Percentiles rank a stretch among this genome's conserved stretches.
Evolutionary conservation across 2,329 filamentous ascomycete species (phyloP).

Genomic region (Chalaropsis ovoidea): DNA sequence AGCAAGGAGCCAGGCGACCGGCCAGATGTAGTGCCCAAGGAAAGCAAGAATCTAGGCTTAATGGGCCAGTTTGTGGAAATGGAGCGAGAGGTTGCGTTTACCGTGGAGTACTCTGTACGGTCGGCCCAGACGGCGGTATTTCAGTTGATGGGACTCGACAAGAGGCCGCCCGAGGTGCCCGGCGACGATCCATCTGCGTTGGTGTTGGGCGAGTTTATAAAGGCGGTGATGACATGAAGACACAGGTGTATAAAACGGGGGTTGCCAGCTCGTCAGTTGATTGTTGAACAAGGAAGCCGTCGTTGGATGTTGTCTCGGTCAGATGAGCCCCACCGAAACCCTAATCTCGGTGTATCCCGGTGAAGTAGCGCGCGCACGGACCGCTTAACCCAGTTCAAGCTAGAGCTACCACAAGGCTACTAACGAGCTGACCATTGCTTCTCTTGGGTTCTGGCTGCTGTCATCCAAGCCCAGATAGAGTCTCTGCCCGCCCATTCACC

Average conservation of each 20-base stretch:
- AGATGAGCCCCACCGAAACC: background rate
- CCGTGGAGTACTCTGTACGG: conserved; percentile 32
- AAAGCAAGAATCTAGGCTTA: conserved; percentile 34
- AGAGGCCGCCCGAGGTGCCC: conserved; percentile 30
- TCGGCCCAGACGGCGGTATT: conserved; percentile 34
- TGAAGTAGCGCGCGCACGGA: background rate
- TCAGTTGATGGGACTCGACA: conserved; percentile 28
- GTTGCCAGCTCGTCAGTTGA: background rate
- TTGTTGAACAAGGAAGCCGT: background rate
- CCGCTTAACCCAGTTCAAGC: background rate
- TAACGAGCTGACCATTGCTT: background rate
- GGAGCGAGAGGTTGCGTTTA: conserved; percentile 32
- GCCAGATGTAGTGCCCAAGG: conserved; percentile 34
- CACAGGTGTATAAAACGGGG: background rate
- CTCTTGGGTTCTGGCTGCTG: background rate
- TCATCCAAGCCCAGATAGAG: background rate
- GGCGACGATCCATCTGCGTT: conserved; percentile 26
- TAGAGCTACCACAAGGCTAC: conserved; percentile 6
- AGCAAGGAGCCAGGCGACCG: conserved; percentile 33
- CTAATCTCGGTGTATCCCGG: conserved; percentile 7
- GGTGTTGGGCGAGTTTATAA: conserved; percentile 26
- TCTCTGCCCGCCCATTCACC: background rate
- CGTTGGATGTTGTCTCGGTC: background rate
- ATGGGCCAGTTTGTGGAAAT: conserved; percentile 38
- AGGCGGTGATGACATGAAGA: conserved; percentile 25